Evolutionary conservation across 2,329 filamentous ascomycete species (phyloP), one percentile per base, ranked within the genome.

Genomic region (Neoscytalidium dimidiatum): DNA sequence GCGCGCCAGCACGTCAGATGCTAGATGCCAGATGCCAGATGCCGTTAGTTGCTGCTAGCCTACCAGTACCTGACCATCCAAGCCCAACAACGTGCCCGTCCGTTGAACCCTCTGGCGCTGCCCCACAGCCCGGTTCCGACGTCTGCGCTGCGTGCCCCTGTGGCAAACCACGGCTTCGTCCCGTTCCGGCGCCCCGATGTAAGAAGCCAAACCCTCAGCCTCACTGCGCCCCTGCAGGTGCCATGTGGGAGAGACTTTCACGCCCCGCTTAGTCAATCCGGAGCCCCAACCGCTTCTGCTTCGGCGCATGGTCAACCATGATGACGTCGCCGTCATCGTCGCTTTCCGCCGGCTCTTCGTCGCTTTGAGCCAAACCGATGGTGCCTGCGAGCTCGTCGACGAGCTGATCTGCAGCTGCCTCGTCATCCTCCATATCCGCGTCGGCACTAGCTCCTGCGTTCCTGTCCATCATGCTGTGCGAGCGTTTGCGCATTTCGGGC

Each of bases 351-450:
- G 31, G 33, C 51, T 51, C 63, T 28, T 51, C 63, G 44, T 65
- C 53, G 23, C 52, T 65, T 14, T 31, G 53, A 13, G 23, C 52
- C 11, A 60, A 28, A 4, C 26, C 56, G 23, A 62, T 21, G 41
- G 38, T 48, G 7, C 52, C 60, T 6, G 60, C 60, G 13, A 66
- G 43, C 44, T 57, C 46, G 14, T 66, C 60, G 35, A 66, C 28
- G 28, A 66, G 26, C n/a, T 64, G 58, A 38, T 64, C 64, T 4
- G 57, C 64, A 17, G 44, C 64, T 9, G 46, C 46, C 35, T 43
- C 53, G 28, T 63, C 61, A 19, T 49, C 43, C 9, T 62, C 44
- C 28, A 49, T 62, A 21, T 49, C 48, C 60, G 33, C 31, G 14
- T 53, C 33, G 23, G 17, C 11, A 33, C 21, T 14, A 9, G 41